These are phyloP conservation scores for Akanthomyces muscarius DNA, from an alignment of 2,329 filamentous ascomycete species.

Conservation along the genomic window DNA sequence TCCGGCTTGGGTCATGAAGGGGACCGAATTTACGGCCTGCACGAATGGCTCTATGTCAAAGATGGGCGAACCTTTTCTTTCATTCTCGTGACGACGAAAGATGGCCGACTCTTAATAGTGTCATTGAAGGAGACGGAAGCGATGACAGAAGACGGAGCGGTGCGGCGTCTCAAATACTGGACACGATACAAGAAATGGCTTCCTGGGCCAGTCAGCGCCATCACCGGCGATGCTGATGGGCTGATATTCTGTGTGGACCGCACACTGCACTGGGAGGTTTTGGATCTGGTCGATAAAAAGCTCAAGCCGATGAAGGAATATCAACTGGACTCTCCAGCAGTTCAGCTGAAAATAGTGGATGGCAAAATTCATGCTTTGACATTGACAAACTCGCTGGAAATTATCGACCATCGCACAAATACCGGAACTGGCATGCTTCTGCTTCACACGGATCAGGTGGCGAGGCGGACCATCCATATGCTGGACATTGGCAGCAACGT, in stretches of 20 bases:
- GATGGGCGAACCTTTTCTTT: conserved; percentile 58
- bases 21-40: conserved; percentile 57
- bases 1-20: conserved; percentile 52
- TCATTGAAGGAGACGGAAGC: conserved; percentile 36
- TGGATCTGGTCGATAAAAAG: conserved; percentile 49
- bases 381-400: conserved; percentile 49
- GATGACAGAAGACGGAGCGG: conserved; percentile 19
- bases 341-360: conserved; percentile 43
- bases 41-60: conserved; percentile 60
- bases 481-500: conserved; percentile 39
- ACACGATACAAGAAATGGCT: conserved; percentile 46
- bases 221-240: conserved; percentile 51
- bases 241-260: conserved; percentile 54
- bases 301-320: conserved; percentile 45
- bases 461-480: conserved; percentile 42
- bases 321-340: conserved; percentile 50
- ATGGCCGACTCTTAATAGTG: conserved; percentile 54
- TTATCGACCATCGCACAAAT: conserved; percentile 46
- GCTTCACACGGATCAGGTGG: conserved; percentile 43
- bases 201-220: conserved; percentile 49
- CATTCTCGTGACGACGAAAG: conserved; percentile 55
- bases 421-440: conserved; percentile 35
- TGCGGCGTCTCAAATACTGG: conserved; percentile 44
- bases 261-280: conserved; percentile 52
- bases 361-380: conserved; percentile 51